phyloP scores from a whole-genome alignment of 345 rosid species.

The Kandelia obovata region DNA sequence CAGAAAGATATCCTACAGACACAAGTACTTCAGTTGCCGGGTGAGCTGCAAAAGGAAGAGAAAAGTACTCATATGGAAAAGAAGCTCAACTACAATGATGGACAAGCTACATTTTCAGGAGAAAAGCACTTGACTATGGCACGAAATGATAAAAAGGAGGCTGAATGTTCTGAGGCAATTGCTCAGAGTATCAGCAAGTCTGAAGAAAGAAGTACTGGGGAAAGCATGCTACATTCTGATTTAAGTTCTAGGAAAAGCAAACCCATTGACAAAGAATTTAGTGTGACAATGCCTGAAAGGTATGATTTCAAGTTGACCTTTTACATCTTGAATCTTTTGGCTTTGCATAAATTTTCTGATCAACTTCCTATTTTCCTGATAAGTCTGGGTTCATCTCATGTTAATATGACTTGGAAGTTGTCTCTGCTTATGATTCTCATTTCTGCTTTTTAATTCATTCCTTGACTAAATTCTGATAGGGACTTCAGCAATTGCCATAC shows the following conservation, averaged over 20 bases:
- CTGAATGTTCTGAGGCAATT: constrained; percentile 5
- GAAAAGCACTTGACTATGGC: constrained; percentile 7
- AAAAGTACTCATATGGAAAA: constrained; percentile 20
- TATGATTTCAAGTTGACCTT: constrained; percentile 21
- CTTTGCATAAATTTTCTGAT: constrained; percentile 1
- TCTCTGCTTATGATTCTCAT: not conserved
- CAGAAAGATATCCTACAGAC: constrained; percentile 60
- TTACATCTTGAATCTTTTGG: constrained; percentile 10
- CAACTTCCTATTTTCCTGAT: constrained; percentile 1
- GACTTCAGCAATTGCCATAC: constrained; percentile 20
- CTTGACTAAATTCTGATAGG: constrained; percentile 21
- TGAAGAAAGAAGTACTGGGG: not conserved
- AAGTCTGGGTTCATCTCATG: not conserved
- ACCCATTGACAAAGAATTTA: not conserved
- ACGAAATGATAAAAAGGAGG: constrained; percentile 10
- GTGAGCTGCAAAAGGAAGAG: constrained; percentile 51
- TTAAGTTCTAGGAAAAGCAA: not conserved
- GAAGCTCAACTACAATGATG: constrained; percentile 2
- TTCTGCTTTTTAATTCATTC: constrained; percentile 1
- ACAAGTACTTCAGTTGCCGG: constrained; percentile 46
- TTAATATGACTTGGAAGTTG: too few relatives aligned
- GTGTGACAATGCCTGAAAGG: constrained; percentile 28
- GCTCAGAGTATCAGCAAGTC: not conserved
- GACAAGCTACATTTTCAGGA: constrained; percentile 9
- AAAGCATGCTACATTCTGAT: not conserved